Conservation (phyloP, 768 basidiomycete species). For the Termitomyces sp. region DNA sequence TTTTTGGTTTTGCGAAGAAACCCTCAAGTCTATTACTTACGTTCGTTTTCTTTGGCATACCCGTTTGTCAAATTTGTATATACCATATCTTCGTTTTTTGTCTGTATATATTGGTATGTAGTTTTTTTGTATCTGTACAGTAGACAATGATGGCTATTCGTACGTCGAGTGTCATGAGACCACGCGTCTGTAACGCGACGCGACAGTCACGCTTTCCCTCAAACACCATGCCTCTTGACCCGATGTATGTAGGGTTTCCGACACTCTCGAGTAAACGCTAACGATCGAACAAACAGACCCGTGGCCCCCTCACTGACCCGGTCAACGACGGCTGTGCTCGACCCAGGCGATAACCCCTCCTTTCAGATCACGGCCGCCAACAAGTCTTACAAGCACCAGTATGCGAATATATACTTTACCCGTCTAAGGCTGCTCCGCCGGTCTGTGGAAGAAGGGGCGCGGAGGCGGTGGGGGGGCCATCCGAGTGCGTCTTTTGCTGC, state of each 20-base stretch:
- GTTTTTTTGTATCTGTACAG: no score
- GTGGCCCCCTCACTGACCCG: constrained; percentile 22
- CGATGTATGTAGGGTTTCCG: constrained; percentile 10
- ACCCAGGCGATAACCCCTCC: constrained; percentile 33
- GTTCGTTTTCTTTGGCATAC: constrained; percentile 2
- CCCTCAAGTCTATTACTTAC: neutral
- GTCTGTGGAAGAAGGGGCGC: constrained; percentile 35
- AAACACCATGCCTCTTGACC: constrained; percentile 1
- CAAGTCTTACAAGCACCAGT: constrained; percentile 51
- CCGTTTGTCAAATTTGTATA: constrained; percentile 2
- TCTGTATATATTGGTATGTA: neutral
- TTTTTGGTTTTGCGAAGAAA: no score
- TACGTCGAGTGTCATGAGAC: no score
- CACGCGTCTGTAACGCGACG: constrained; percentile 9
- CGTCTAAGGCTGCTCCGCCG: constrained; percentile 36
- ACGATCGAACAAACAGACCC: constrained; percentile 13
- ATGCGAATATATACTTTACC: constrained; percentile 53
- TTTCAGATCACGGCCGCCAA: constrained; percentile 36
- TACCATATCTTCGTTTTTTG: no score
- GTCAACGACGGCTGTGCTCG: constrained; percentile 33
- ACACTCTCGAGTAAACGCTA: neutral
- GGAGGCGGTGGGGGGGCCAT: constrained; percentile 33
- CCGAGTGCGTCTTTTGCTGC: constrained; percentile 27
- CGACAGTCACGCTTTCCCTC: constrained; percentile 6
- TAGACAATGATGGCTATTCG: no score